A percentile compares a stretch with the other conserved stretches of the same genome.
Conservation (phyloP, 108 stramenopile species). For the Cyclotella choctawhatcheeana region DNA sequence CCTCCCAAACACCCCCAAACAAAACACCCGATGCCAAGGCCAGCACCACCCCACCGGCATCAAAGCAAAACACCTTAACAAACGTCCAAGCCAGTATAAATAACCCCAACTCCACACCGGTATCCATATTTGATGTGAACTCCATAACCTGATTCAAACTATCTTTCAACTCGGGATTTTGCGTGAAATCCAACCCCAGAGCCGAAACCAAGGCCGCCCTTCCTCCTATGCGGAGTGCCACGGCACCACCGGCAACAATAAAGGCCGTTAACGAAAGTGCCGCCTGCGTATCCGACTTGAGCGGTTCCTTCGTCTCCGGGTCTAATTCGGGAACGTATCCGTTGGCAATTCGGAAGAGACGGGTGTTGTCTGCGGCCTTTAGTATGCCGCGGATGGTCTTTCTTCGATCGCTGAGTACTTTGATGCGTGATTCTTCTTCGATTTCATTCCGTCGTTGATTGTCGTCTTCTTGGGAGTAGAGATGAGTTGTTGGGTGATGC, state of each 20-base stretch:
- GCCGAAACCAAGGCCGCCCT: constrained; percentile 83
- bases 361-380: constrained; percentile 59
- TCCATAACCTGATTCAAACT: constrained; percentile 72
- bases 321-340: constrained; percentile 60
- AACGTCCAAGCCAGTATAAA: constrained; percentile 80
- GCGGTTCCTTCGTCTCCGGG: constrained; percentile 61
- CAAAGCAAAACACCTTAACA: constrained; percentile 84
- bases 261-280: constrained; percentile 84
- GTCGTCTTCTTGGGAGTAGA: constrained; percentile 20
- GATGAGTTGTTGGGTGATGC: not conserved
- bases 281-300: constrained; percentile 67
- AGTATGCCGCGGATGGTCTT: constrained; percentile 67
- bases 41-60: constrained; percentile 82
- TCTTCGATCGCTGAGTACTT: constrained; percentile 60
- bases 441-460: constrained; percentile 11
- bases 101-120: constrained; percentile 47
- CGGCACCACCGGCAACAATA: constrained; percentile 85
- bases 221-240: constrained; percentile 85
- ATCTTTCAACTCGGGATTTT: constrained; percentile 81
- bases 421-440: constrained; percentile 66
- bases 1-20: constrained; percentile 92
- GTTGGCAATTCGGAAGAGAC: constrained; percentile 53
- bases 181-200: constrained; percentile 86
- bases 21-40: constrained; percentile 87
- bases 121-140: constrained; percentile 62